Percentiles rank a stretch among this genome's conserved stretches.
These are phyloP conservation scores for Xerocomellus chrysenteron DNA, from an alignment of 768 basidiomycete species.

Conservation along the genomic window DNA sequence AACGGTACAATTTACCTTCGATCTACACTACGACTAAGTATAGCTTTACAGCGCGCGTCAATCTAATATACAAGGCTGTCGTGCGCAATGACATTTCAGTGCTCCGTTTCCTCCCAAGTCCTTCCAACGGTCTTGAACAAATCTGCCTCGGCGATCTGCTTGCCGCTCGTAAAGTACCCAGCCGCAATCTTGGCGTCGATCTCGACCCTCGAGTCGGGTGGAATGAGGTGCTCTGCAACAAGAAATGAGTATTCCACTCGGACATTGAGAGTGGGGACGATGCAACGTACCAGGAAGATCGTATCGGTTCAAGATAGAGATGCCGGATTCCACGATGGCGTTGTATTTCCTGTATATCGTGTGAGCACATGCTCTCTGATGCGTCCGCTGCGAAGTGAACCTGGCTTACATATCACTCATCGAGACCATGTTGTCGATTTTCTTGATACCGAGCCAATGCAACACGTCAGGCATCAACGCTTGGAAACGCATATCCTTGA, in stretches of 20 bases:
- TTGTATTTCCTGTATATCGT: conserved; percentile 75
- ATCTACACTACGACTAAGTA: background rate
- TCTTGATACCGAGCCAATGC: conserved; percentile 91
- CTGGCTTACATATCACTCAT: conserved; percentile 75
- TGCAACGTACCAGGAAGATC: conserved; percentile 71
- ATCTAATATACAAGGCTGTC: background rate
- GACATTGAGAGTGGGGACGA: too few relatives aligned
- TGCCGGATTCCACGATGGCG: conserved; percentile 87
- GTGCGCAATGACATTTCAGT: conserved; percentile 39
- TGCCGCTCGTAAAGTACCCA: conserved; percentile 86
- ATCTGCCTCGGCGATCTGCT: conserved; percentile 75
- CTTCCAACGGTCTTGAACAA: conserved; percentile 83
- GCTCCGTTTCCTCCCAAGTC: conserved; percentile 89
- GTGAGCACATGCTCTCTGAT: background rate
- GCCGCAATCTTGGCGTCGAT: conserved; percentile 96
- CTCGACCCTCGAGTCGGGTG: conserved; percentile 87
- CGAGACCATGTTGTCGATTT: conserved; percentile 86
- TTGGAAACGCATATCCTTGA: conserved; percentile 94
- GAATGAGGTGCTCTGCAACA: conserved; percentile 73
- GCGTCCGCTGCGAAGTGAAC: background rate
- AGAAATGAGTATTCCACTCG: background rate
- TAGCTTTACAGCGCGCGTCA: background rate
- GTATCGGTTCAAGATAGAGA: conserved; percentile 76
- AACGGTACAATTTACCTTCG: background rate
- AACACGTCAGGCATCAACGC: conserved; percentile 95